phyloP scores from a whole-genome alignment of 129 eudicot species.

The carrot (Daucus carota) region DH1_v3.0 NC_030381.2:26958501-26959000 shows the following conservation, averaged over 20 bases:
- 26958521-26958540: not conserved
- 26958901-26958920: slow-evolving; percentile 77
- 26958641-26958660: not conserved
- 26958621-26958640: not conserved
- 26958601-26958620: not conserved
- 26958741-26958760: slow-evolving; percentile 78
- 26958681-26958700: not conserved
- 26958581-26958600: not conserved
- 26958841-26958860: slow-evolving; percentile 37
- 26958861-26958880: slow-evolving; percentile 52
- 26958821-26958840: slow-evolving; percentile 39
- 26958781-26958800: slow-evolving; percentile 31
- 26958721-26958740: slow-evolving; percentile 95
- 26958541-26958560: not conserved
- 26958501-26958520: not conserved
- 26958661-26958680: not conserved
- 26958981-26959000: slow-evolving; percentile 95
- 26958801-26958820: slow-evolving; percentile 28
- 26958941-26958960: slow-evolving; percentile 94
- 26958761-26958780: slow-evolving; percentile 26
- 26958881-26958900: slow-evolving; percentile 48
- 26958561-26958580: not conserved
- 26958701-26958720: slow-evolving; percentile 95
- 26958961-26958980: slow-evolving; percentile 98
- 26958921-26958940: slow-evolving; percentile 91